Conservation (phyloP, 306 rosid species). For the Ammopiptanthus mongolicus region DNA sequence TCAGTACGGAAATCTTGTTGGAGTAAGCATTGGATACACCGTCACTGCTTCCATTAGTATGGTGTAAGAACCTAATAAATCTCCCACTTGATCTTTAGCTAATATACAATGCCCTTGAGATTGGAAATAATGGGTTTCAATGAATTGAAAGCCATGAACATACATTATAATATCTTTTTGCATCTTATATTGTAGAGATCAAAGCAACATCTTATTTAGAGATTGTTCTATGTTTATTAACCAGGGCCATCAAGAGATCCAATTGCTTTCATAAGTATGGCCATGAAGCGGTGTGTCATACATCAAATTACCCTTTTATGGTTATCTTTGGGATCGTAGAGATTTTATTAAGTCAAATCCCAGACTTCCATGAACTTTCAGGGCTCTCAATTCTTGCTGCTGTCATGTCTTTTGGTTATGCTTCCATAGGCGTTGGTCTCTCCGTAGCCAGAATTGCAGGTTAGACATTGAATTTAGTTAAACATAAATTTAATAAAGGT, state of each 20-base stretch:
- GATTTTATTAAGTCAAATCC: constrained; percentile 41
- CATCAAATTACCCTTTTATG: constrained; percentile 16
- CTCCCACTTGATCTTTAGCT: not conserved
- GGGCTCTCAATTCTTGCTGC: constrained; percentile 36
- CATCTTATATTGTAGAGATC: not conserved
- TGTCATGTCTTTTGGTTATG: constrained; percentile 39
- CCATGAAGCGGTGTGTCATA: constrained; percentile 7
- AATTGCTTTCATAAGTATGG: constrained; percentile 37
- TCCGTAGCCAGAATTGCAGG: constrained; percentile 48
- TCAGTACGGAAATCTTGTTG: constrained; percentile 31
- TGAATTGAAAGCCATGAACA: not conserved
- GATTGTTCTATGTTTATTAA: not conserved
- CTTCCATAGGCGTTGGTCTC: constrained; percentile 33
- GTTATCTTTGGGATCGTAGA: constrained; percentile 12
- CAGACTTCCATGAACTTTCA: constrained; percentile 35
- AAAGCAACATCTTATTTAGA: not conserved
- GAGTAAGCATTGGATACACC: constrained; percentile 26
- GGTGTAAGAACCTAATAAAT: constrained; percentile 32
- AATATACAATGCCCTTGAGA: no score
- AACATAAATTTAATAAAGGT: not conserved
- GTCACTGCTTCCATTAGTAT: constrained; percentile 42
- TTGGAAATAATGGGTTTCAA: not conserved
- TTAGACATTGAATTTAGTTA: not conserved
- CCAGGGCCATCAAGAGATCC: constrained; percentile 40
- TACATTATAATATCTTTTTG: not conserved